phyloP scores from a whole-genome alignment of 2,329 filamentous ascomycete genomes.

The Colletotrichum acutatum region DNA sequence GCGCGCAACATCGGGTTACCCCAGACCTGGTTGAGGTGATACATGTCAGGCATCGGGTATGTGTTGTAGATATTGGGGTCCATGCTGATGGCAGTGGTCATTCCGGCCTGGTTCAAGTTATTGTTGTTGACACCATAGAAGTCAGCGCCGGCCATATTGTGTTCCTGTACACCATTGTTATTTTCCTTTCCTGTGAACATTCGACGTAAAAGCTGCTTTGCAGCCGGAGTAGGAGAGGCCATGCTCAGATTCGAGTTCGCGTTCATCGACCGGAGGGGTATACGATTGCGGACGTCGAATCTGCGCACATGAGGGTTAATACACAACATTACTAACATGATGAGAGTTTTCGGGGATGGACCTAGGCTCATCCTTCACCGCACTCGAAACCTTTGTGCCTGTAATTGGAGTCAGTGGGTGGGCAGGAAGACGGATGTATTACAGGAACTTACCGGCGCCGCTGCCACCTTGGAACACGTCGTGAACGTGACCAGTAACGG shows the following conservation, averaged over 20 bases:
- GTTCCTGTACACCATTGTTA: conserved; percentile 39
- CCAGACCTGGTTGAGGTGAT: background rate
- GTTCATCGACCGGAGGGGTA: conserved; percentile 48
- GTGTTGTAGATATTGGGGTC: background rate
- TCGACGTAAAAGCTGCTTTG: conserved; percentile 40
- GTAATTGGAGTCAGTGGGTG: background rate
- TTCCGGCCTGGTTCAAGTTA: conserved; percentile 14
- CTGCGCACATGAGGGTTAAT: conserved; percentile 40
- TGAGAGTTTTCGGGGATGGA: conserved; percentile 7
- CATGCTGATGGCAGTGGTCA: background rate
- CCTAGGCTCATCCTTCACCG: conserved; percentile 22
- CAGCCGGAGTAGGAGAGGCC: conserved; percentile 40
- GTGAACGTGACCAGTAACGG: background rate
- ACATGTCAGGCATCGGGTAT: background rate
- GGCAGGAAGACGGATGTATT: background rate
- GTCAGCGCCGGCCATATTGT: conserved; percentile 38
- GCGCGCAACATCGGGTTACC: background rate
- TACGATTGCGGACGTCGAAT: conserved; percentile 46
- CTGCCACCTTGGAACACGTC: conserved; percentile 26
- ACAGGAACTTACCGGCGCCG: background rate
- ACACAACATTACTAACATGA: conserved; percentile 16
- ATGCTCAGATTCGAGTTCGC: conserved; percentile 50
- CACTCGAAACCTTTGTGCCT: background rate
- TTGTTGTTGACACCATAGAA: conserved; percentile 24
- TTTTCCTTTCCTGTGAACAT: conserved; percentile 47